Evolutionary conservation across 2,329 filamentous ascomycete species (phyloP).

Genomic region (Aspergillus pseudoterreus): DNA sequence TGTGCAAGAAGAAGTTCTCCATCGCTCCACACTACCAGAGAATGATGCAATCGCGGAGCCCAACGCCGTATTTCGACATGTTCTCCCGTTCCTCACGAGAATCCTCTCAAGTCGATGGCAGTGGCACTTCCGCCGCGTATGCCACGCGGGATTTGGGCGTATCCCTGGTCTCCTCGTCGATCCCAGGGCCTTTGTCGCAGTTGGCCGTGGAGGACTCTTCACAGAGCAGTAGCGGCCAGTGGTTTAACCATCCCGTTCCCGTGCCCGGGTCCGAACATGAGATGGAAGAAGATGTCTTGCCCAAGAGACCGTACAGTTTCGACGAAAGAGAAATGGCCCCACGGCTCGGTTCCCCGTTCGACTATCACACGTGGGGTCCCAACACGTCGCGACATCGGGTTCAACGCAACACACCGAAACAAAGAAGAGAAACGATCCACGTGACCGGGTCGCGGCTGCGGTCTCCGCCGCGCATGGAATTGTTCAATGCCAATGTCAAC

Average conservation of each 20-base stretch:
- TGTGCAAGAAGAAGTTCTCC: slow-evolving; percentile 60
- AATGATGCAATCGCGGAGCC: slow-evolving; percentile 57
- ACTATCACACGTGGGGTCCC: slow-evolving; percentile 49
- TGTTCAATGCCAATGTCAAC: slow-evolving; percentile 26
- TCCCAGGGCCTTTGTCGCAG: slow-evolving; percentile 34
- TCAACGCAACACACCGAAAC: slow-evolving; percentile 28
- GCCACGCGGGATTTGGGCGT: slow-evolving; percentile 44
- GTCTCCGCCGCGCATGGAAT: slow-evolving; percentile 55
- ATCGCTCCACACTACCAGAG: slow-evolving; percentile 63
- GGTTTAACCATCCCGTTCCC: slow-evolving; percentile 35
- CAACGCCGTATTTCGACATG: slow-evolving; percentile 52
- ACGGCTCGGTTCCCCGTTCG: slow-evolving; percentile 48
- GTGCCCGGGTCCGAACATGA: slow-evolving; percentile 4
- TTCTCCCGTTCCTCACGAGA: slow-evolving; percentile 28
- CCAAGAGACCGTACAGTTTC: slow-evolving; percentile 14
- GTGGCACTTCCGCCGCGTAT: slow-evolving; percentile 31
- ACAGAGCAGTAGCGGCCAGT: slow-evolving; percentile 23
- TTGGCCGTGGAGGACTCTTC: slow-evolving; percentile 28
- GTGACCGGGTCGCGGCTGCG: slow-evolving; percentile 41
- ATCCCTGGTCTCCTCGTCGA: slow-evolving; percentile 41
- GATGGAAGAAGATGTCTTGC: slow-evolving; percentile 5
- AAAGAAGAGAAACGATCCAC: slow-evolving; percentile 44
- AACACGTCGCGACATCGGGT: slow-evolving; percentile 31
- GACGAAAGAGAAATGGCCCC: slow-evolving; percentile 29
- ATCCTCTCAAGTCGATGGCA: slow-evolving; percentile 20